Evolutionary conservation across 768 basidiomycete genomes (phyloP), one percentile per base, ranked within the genome.

Genomic region (Punctularia strigosozonata): DNA sequence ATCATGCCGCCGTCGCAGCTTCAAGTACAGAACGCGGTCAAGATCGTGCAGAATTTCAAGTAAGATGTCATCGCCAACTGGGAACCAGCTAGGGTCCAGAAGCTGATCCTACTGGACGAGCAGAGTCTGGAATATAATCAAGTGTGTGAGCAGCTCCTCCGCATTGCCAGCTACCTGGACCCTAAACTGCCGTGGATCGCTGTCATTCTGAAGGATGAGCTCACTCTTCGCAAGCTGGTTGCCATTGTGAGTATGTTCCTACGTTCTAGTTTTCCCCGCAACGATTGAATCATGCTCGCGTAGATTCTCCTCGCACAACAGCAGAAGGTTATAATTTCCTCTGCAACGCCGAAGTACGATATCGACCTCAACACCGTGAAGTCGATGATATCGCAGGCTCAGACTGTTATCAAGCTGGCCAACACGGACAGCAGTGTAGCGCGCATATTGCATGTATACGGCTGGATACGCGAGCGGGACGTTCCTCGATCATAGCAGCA

Each of bases 41-140:
- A 30, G 10, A 15, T 30, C 28, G 10, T 10, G 28, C 28, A 15
- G 28, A 10, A 15, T 10, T 30, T 30, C 28, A n/a, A n/a, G 28
- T 30, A 10, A 15, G 15, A 30, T 10, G 10, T 15, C 10, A 30
- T 30, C 28, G 28, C 15, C 10, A 30, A 20, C 20, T 10, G 12
- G 12, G 8, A 10, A 8, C 10, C 19, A 12, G 33, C 33, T 8
- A 8, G 10, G 33, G 8, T 34, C 10, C 8, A 20, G 7, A 8
- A 8, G 18, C 10, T 34, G 8, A 20, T 20, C 13, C 13, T 82
- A 20, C 64, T 75, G 4, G 59, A 66, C 6, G 73, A 75, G 2
- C 75, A 75, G 41, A 64, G 71, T 31, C 41, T 59, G 31, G 75
- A 75, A 39, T 83, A 70, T 46, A 68, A 63, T 38, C 49, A 51